Conservation (phyloP, 2,329 filamentous ascomycete genomes). For the Ceratocystis huliohia region DNA sequence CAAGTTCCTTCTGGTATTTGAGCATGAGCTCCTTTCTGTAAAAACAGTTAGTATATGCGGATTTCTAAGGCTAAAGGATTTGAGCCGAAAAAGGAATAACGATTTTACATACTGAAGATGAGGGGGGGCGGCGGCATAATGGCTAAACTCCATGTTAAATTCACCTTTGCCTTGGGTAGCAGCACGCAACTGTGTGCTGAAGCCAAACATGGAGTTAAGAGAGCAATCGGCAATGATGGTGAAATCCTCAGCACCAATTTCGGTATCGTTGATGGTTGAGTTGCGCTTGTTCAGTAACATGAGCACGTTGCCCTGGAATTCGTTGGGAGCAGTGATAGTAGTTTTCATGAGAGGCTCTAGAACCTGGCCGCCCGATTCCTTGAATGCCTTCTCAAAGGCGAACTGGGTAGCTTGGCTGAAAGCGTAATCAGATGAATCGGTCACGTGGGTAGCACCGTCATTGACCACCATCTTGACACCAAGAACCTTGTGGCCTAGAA, state of each 20-base stretch:
- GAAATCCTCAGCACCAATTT: constrained; percentile 88
- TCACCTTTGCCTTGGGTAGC: constrained; percentile 97
- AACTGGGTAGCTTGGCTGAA: constrained; percentile 93
- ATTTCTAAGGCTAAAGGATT: too few relatives aligned
- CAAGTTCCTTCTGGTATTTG: constrained; percentile 47
- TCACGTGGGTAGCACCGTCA: constrained; percentile 93
- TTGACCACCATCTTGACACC: constrained; percentile 85
- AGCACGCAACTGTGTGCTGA: constrained; percentile 78
- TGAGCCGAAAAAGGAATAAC: too few relatives aligned
- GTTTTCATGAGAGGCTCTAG: constrained; percentile 98
- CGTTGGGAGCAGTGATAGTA: constrained; percentile 83
- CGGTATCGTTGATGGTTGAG: constrained; percentile 87
- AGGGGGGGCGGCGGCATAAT: constrained; percentile 75
- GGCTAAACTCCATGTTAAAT: constrained; percentile 97
- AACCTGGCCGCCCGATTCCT: constrained; percentile 64
- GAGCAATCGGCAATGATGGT: constrained; percentile 84
- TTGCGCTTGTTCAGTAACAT: constrained; percentile 94
- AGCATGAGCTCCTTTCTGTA: constrained; percentile 45
- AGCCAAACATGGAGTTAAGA: constrained; percentile 95
- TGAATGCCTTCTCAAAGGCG: constrained; percentile 91
- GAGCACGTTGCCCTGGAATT: constrained; percentile 95
- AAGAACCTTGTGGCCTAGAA: constrained; percentile 86
- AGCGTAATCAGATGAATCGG: constrained; percentile 91
- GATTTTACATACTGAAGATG: constrained; percentile 65
- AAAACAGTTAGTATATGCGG: constrained; percentile 24